Base-by-base conservation (phyloP, 345 rosid genomes). In the Arabis alpina region DNA sequence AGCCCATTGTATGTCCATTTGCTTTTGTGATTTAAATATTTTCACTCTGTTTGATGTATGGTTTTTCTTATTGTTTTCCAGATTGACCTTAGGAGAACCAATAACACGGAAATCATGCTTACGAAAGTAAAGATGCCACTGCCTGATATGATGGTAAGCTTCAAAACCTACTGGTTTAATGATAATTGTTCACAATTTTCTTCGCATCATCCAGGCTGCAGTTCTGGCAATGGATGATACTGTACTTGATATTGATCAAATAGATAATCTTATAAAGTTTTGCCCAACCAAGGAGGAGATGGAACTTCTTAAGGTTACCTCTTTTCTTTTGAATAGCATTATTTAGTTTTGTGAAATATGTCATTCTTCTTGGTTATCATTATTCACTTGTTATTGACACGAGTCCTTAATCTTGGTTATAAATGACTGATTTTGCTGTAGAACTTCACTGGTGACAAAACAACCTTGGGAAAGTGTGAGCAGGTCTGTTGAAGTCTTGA, bases 221-320 rank as follows among this genome's bases (percentile, higher is more conserved):
- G 96, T 92, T 45, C 81, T 95, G 61, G 97, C 98, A 52, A 84
- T 95, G 98, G 98, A 95, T 82, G 99, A 88, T 10, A 76, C 92
- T 25, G 75, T 88, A 57, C 83, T 95, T 80, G 97, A 95, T 82
- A 89, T 81, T 79, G 99, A 95, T 78, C 99, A 95, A 77, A 93
- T 95, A 76, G 99, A 95, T 48, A 95, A 95, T 82, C 97, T 95
- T 72, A 92, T 92, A 77, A 95, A 95, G 61, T 92, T 92, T 77
- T 95, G 98, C 70, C 99, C 98, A 28, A 92, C 98, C 6, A 92
- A 95, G 78, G 99, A 95, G 82, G 99, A 95, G 86, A 92, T 92
- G 97, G 99, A 94, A 76, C 87, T 79, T 77, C 91, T 94, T 40
- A 92, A 94, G 99, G 99, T 94, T 64, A 59, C 36, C 41, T 74